These are phyloP conservation scores for Entonaema liquescens DNA, from an alignment of 495 filamentous ascomycete genomes.

Conservation along the genomic window DNA sequence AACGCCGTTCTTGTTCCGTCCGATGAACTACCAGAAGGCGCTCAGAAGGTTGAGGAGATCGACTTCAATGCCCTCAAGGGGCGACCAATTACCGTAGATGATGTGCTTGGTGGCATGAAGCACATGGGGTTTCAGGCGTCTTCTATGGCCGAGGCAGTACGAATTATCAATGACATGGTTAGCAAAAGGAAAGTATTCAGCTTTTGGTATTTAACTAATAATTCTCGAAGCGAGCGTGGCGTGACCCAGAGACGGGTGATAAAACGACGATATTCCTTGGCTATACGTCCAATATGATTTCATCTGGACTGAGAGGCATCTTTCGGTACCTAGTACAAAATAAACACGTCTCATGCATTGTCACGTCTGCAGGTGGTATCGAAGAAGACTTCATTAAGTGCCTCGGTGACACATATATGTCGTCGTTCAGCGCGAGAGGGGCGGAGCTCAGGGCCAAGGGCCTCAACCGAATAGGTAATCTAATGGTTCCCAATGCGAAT, in stretches of 20 bases:
- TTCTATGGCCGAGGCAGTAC: conserved; percentile 80
- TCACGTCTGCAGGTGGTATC: conserved; percentile 95
- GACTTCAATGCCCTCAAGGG: conserved; percentile 86
- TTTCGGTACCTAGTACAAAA: conserved; percentile 93
- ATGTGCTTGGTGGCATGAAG: conserved; percentile 82
- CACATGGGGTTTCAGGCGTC: conserved; percentile 93
- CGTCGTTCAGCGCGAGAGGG: conserved; percentile 78
- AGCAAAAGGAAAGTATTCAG: conserved; percentile 39
- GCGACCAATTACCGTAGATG: conserved; percentile 80
- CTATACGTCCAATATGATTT: conserved; percentile 96
- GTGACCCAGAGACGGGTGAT: conserved; percentile 73
- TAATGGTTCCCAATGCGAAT: conserved; percentile 96
- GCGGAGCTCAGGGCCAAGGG: conserved; percentile 80
- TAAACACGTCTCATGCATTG: conserved; percentile 87
- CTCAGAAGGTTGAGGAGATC: conserved; percentile 79
- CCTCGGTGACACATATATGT: conserved; percentile 90
- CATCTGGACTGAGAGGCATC: conserved; percentile 89
- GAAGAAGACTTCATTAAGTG: conserved; percentile 99
- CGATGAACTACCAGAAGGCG: conserved; percentile 76
- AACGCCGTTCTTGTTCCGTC: conserved; percentile 91
- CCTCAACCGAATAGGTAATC: conserved; percentile 93
- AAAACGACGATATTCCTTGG: conserved; percentile 94
- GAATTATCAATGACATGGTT: conserved; percentile 96
- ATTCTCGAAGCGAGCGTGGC: conserved; percentile 70
- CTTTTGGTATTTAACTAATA: conserved; percentile 10